A percentile compares a stretch with the other conserved stretches of the same genome.
Conservation (phyloP, 2,329 filamentous ascomycete genomes). For the Ceratocystiopsis sp. region DNA sequence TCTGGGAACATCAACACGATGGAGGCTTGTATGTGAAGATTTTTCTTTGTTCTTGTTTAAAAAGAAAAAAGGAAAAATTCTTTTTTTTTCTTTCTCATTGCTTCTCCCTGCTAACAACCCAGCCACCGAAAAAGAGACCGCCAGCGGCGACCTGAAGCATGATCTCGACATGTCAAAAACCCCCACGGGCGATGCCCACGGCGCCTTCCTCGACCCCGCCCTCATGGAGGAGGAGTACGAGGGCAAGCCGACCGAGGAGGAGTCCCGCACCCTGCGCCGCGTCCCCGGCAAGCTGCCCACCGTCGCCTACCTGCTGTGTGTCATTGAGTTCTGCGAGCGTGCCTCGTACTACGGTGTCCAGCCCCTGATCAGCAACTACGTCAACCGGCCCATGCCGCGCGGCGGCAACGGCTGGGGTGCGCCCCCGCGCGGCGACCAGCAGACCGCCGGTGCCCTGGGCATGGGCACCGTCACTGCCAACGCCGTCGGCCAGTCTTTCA, state of each 20-base stretch:
- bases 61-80: too few species aligned
- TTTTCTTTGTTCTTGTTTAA: neutral
- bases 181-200: slow-evolving; percentile 3
- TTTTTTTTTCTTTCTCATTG: neutral
- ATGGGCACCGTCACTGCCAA: slow-evolving; percentile 36
- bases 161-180: slow-evolving; percentile 1
- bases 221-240: slow-evolving; percentile 14
- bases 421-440: slow-evolving; percentile 20
- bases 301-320: slow-evolving; percentile 51
- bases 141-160: neutral
- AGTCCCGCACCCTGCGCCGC: slow-evolving; percentile 41
- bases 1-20: neutral
- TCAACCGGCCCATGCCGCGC: slow-evolving; percentile 35
- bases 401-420: slow-evolving; percentile 34
- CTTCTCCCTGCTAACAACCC: neutral
- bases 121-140: slow-evolving; percentile 4
- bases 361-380: slow-evolving; percentile 51
- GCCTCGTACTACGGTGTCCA: slow-evolving; percentile 63
- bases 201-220: slow-evolving; percentile 4
- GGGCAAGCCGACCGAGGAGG: slow-evolving; percentile 43
- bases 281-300: slow-evolving; percentile 48
- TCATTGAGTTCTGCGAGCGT: slow-evolving; percentile 59
- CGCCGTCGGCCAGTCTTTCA: slow-evolving; percentile 36
- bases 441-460: slow-evolving; percentile 40
- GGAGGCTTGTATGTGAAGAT: neutral